Evolutionary conservation across 2,329 filamentous ascomycete species (phyloP).

Genomic region (Colletotrichum paranaense): DNA sequence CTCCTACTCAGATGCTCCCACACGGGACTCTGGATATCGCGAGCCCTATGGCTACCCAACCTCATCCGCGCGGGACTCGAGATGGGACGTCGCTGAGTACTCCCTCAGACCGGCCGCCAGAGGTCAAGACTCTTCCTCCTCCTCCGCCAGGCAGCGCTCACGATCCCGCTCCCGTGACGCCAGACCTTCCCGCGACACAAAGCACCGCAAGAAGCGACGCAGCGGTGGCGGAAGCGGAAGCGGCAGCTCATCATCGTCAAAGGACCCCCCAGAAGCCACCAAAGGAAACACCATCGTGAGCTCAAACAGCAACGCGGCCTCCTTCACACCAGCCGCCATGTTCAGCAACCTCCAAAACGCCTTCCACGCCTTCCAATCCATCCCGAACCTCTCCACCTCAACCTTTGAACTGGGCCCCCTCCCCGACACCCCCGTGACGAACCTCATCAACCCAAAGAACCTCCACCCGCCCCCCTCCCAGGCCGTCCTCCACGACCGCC

Average conservation of each 20-base stretch:
- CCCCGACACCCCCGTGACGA: slow-evolving; percentile 32
- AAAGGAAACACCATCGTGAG: not conserved
- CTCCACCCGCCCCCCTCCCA: slow-evolving; percentile 24
- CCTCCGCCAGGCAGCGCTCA: slow-evolving; percentile 19
- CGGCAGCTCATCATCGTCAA: not conserved
- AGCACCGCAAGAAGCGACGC: slow-evolving; percentile 26
- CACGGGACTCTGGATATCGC: slow-evolving; percentile 9
- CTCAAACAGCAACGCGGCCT: not conserved
- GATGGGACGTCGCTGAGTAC: slow-evolving; percentile 19
- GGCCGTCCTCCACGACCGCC: slow-evolving; percentile 26
- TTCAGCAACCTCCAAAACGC: slow-evolving; percentile 27
- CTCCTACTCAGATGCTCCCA: slow-evolving; percentile 7
- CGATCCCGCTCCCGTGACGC: slow-evolving; percentile 21
- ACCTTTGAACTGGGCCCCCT: slow-evolving; percentile 19
- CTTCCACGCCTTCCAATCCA: slow-evolving; percentile 23
- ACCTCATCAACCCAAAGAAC: slow-evolving; percentile 32
- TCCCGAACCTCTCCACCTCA: slow-evolving; percentile 21
- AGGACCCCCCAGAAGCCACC: not conserved
- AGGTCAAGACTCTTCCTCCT: slow-evolving; percentile 8
- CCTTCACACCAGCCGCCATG: slow-evolving; percentile 13
- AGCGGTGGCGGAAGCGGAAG: not conserved
- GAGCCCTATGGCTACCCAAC: slow-evolving; percentile 16
- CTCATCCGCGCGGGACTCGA: slow-evolving; percentile 18
- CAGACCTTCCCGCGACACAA: slow-evolving; percentile 4
- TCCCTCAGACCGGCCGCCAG: slow-evolving; percentile 24